phyloP scores from a whole-genome alignment of 179 eudicot genomes.

The Beta corolliflora region DNA sequence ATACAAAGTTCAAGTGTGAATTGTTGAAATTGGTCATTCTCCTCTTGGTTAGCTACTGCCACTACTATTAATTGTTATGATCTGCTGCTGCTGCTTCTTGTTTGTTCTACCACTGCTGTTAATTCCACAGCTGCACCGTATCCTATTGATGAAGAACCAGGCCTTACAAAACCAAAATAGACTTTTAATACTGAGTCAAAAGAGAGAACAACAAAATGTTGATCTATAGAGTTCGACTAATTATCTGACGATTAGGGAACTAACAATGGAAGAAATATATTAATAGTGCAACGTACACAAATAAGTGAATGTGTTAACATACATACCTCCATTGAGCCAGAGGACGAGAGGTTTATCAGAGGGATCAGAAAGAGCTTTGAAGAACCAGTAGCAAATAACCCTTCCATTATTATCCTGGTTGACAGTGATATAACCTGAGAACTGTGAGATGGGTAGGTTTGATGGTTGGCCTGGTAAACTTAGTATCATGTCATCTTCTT shows the following conservation, averaged over 20 bases:
- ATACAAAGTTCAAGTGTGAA: too few relatives aligned
- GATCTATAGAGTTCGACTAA: not conserved
- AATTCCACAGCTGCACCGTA: constrained; percentile 71
- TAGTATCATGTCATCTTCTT: constrained; percentile 42
- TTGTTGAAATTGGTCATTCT: too few relatives aligned
- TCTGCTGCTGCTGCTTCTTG: too few relatives aligned
- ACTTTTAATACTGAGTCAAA: not conserved
- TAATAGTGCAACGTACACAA: not conserved
- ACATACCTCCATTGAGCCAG: constrained; percentile 75
- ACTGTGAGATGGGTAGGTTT: constrained; percentile 48
- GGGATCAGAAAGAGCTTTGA: constrained; percentile 56
- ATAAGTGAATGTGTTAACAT: not conserved
- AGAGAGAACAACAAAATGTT: not conserved
- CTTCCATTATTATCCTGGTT: constrained; percentile 60
- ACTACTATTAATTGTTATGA: too few relatives aligned
- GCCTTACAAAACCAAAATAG: constrained; percentile 33
- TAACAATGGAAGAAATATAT: too few relatives aligned
- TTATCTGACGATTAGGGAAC: too few relatives aligned
- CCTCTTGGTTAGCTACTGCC: too few relatives aligned
- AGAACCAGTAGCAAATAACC: constrained; percentile 78
- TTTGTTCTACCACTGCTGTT: not conserved
- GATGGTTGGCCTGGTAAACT: constrained; percentile 66
- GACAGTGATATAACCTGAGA: constrained; percentile 67
- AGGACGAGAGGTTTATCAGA: constrained; percentile 55
- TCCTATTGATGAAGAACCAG: constrained; percentile 77